These are phyloP conservation scores for Neonectria sp. DNA, from an alignment of 2,329 filamentous ascomycete genomes.

Conservation along the genomic window DNA sequence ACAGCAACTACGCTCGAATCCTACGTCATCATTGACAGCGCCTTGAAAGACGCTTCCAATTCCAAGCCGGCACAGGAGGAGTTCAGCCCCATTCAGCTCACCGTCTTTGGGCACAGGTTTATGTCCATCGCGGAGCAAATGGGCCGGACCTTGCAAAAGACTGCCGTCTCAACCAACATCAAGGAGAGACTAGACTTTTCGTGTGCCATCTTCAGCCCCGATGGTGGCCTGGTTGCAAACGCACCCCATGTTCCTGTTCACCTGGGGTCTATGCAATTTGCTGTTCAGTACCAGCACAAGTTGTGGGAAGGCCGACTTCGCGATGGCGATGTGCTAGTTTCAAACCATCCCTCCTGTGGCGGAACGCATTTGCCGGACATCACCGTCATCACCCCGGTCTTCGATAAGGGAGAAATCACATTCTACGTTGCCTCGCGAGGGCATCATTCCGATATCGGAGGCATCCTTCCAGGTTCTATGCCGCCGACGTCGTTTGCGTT, in stretches of 20 bases:
- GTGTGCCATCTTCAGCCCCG: slow-evolving; percentile 81
- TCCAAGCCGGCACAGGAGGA: slow-evolving; percentile 50
- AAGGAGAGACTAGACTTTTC: slow-evolving; percentile 86
- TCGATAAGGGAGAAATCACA: slow-evolving; percentile 51
- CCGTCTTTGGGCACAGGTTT: slow-evolving; percentile 83
- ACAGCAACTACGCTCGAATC: slow-evolving; percentile 52
- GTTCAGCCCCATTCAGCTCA: slow-evolving; percentile 81
- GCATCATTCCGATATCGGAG: slow-evolving; percentile 58
- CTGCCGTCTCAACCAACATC: slow-evolving; percentile 82
- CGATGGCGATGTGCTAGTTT: slow-evolving; percentile 81
- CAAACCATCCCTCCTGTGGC: slow-evolving; percentile 69
- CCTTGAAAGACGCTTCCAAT: slow-evolving; percentile 37
- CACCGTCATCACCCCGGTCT: slow-evolving; percentile 48
- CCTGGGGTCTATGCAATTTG: slow-evolving; percentile 83
- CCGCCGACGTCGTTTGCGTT: slow-evolving; percentile 76
- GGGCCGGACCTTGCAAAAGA: slow-evolving; percentile 83
- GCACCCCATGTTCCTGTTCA: slow-evolving; percentile 84
- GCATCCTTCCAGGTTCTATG: slow-evolving; percentile 83
- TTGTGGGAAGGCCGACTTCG: slow-evolving; percentile 78
- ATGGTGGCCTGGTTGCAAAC: slow-evolving; percentile 81
- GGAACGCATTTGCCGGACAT: slow-evolving; percentile 49
- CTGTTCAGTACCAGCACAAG: slow-evolving; percentile 76
- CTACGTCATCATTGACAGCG: slow-evolving; percentile 54
- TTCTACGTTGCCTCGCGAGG: slow-evolving; percentile 53
- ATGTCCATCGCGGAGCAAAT: slow-evolving; percentile 89